Evolutionary conservation across 306 rosid species (phyloP), one percentile per base, ranked within the genome.

Genomic region (Fragaria vesca): DNA sequence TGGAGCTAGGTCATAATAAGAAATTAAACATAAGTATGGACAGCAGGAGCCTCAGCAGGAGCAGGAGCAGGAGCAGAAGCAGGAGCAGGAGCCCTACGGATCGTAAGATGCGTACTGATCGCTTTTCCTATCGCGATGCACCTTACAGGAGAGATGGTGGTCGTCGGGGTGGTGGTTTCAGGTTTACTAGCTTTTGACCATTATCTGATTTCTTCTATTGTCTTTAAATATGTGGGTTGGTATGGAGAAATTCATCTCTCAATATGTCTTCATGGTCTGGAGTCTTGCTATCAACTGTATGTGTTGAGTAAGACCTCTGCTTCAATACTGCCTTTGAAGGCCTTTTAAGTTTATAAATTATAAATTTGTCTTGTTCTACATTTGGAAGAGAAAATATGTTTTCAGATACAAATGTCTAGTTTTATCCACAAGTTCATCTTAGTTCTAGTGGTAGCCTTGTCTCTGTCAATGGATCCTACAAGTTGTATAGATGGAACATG

Each of bases 101-200:
- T 81, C 98, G 98, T 76, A 96, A 91, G 91, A 96, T 96, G 78
- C 96, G 94, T 17, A 90, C 99, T 66, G 99, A 96, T 77, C 97
- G 99, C 65, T 84, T 85, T 88, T 89, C 98, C 65, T 90, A 91
- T 81, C 99, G 99, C 38, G 96, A 90, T 86, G 93, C 97, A 74
- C 98, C 98, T 76, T 93, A 96, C 94, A 84, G 93, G 89, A 96
- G 99, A 83, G 99, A 96, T 78, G 85, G 96, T 76, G 86, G 96
- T 28, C 93, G 86, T 83, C 96, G 96, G 94, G 97, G 86, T 85
- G 96, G 97, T 93, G 97, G 97, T 85, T 91, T 91, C 98, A 96
- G 99, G 99, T 96, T 90, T 84, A 88, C 84, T 86, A 79, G 79
- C 81, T 50, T 74, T 83, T 78, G 74, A 74, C 63, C 79, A 78